Percentiles rank a stretch among this genome's conserved stretches.
phyloP scores from a whole-genome alignment of 2,329 filamentous ascomycete genomes.

The Trichophyton mentagrophytes region DNA sequence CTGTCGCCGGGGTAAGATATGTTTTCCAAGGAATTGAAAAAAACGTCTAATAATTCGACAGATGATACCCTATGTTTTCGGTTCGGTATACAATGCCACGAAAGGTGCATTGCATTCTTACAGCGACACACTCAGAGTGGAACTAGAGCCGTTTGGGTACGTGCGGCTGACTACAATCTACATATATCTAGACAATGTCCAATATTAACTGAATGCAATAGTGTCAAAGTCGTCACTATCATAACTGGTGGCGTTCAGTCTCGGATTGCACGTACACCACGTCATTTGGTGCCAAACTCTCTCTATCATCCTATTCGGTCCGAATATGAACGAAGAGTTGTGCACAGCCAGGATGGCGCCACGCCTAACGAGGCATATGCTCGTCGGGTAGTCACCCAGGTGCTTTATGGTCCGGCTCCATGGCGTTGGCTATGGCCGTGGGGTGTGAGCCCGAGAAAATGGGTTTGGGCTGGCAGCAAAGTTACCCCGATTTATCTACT shows the following conservation, averaged over 20 bases:
- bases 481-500: slow-evolving; percentile 40
- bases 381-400: slow-evolving; percentile 40
- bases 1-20: slow-evolving; percentile 26
- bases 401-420: slow-evolving; percentile 36
- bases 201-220: slow-evolving; percentile 12
- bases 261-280: slow-evolving; percentile 43
- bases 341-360: slow-evolving; percentile 41
- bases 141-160: slow-evolving; percentile 40
- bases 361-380: slow-evolving; percentile 45
- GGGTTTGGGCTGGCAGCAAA: slow-evolving; percentile 38
- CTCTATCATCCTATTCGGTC: slow-evolving; percentile 41
- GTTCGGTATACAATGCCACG: slow-evolving; percentile 43
- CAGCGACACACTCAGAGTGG: slow-evolving; percentile 45
- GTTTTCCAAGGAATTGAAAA: slow-evolving; percentile 2
- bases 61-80: slow-evolving; percentile 34
- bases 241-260: slow-evolving; percentile 50
- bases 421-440: slow-evolving; percentile 41
- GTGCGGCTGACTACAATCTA: slow-evolving; percentile 4
- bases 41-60: slow-evolving; percentile 9
- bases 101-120: slow-evolving; percentile 49
- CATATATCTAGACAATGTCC: neutral
- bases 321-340: slow-evolving; percentile 40
- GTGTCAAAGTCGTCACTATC: slow-evolving; percentile 40
- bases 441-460: slow-evolving; percentile 23
- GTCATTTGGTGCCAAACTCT: slow-evolving; percentile 36